These are phyloP conservation scores for Beta vulgaris DNA, from an alignment of 148 eudicot genomes.

Conservation along the genomic window DNA sequence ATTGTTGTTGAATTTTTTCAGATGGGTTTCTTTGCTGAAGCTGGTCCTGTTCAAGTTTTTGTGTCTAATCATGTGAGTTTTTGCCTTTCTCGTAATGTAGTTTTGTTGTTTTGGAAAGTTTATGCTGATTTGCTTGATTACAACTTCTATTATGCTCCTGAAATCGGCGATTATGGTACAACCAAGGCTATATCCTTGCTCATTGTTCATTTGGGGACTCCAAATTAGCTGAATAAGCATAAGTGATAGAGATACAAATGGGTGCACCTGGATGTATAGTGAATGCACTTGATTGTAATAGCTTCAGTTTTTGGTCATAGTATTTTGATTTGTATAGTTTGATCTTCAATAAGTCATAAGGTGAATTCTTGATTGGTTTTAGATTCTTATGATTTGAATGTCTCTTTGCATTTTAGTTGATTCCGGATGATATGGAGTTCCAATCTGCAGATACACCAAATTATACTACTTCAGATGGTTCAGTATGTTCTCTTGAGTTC, in stretches of 20 bases:
- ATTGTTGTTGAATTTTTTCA: slow-evolving; percentile 33
- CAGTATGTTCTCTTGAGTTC: slow-evolving; percentile 48
- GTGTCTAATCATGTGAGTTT: slow-evolving; percentile 87
- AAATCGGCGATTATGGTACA: too few species aligned
- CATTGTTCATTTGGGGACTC: too few species aligned
- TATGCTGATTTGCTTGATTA: background rate
- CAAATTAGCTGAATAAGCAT: too few species aligned
- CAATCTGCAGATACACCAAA: slow-evolving; percentile 90
- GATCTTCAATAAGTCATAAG: background rate
- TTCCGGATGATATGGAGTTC: slow-evolving; percentile 99
- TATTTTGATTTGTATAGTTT: background rate
- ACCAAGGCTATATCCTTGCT: too few species aligned
- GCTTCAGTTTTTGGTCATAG: background rate
- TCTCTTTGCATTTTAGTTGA: slow-evolving; percentile 42
- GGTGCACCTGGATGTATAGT: too few species aligned
- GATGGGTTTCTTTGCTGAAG: slow-evolving; percentile 99
- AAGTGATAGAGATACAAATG: too few species aligned
- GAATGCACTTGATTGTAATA: too few species aligned
- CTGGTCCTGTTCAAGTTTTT: slow-evolving; percentile 93
- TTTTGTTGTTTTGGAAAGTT: background rate
- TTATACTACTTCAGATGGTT: slow-evolving; percentile 90
- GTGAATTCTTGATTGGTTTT: background rate
- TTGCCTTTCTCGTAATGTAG: background rate
- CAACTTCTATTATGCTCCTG: too few species aligned
- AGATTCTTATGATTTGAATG: background rate